Evolutionary conservation across 164 flowering plant species (phyloP).

Genomic region (Magnolia changhungtana): DNA sequence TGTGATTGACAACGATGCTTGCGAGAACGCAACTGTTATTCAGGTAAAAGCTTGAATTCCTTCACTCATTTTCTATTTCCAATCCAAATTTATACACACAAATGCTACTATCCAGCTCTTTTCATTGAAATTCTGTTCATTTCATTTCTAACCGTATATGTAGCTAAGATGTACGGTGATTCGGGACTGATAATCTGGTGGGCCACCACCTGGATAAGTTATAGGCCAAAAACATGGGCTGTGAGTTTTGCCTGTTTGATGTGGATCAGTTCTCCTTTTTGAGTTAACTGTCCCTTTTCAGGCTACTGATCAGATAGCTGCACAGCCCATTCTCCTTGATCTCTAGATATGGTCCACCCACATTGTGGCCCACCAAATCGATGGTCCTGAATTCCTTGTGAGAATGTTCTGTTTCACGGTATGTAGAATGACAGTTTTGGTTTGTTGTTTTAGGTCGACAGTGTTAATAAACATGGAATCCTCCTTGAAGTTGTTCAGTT

Average conservation of each 20-base stretch:
- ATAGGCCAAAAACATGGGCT: not conserved
- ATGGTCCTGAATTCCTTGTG: not conserved
- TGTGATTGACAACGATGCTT: constrained; percentile 48
- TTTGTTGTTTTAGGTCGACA: constrained; percentile 61
- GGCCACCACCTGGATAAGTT: not conserved
- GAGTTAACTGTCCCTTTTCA: not conserved
- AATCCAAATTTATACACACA: not conserved
- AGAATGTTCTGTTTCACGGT: not conserved
- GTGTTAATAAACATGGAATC: constrained; percentile 76
- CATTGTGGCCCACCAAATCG: not conserved
- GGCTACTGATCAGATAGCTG: not conserved
- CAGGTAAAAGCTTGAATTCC: constrained; percentile 27
- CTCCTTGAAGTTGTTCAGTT: constrained; percentile 83
- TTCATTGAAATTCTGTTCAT: not conserved
- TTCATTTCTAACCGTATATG: not conserved
- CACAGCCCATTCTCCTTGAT: not conserved
- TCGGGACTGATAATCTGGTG: not conserved
- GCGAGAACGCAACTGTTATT: constrained; percentile 43
- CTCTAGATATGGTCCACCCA: not conserved
- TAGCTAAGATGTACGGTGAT: not conserved
- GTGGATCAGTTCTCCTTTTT: not conserved
- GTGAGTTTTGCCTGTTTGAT: not conserved
- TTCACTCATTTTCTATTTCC: not conserved
- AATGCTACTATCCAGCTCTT: not conserved
- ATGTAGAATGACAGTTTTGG: not conserved